Conservation (phyloP, 805 yeast genomes). For the Candida namnaoensis region DNA sequence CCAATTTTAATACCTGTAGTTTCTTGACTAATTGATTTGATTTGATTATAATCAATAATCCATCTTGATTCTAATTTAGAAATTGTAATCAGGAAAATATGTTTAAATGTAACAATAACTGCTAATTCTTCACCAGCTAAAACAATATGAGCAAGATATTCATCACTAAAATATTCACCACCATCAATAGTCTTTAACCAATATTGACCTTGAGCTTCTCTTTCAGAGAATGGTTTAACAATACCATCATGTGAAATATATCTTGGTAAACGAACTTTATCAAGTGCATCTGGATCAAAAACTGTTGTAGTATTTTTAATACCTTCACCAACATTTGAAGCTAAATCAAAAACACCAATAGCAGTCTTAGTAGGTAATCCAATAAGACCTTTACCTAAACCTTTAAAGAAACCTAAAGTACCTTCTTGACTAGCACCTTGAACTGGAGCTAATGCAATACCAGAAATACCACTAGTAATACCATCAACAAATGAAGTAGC, state of each 20-base stretch:
- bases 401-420: slow-evolving; percentile 85
- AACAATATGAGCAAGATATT: slow-evolving; percentile 78
- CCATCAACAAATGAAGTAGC: slow-evolving; percentile 87
- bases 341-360: slow-evolving; percentile 87
- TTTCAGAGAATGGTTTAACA: slow-evolving; percentile 63
- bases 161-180: slow-evolving; percentile 64
- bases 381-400: slow-evolving; percentile 88
- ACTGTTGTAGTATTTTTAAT: slow-evolving; percentile 88
- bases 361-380: slow-evolving; percentile 97
- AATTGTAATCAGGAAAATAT: slow-evolving; percentile 61
- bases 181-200: slow-evolving; percentile 84
- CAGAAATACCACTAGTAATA: slow-evolving; percentile 78
- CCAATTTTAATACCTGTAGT: slow-evolving; percentile 69
- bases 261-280: slow-evolving; percentile 77
- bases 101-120: slow-evolving; percentile 64
- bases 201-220: slow-evolving; percentile 91
- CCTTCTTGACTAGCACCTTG: slow-evolving; percentile 89
- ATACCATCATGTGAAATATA: slow-evolving; percentile 62
- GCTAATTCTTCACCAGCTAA: slow-evolving; percentile 75
- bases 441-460: slow-evolving; percentile 84
- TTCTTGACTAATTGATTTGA: slow-evolving; percentile 69
- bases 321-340: slow-evolving; percentile 89
- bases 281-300: slow-evolving; percentile 70
- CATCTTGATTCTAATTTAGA: slow-evolving; percentile 57
- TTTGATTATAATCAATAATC: slow-evolving; percentile 56